Base-by-base conservation (phyloP, 2,329 filamentous ascomycete genomes). In the Davidsoniella australis region DNA sequence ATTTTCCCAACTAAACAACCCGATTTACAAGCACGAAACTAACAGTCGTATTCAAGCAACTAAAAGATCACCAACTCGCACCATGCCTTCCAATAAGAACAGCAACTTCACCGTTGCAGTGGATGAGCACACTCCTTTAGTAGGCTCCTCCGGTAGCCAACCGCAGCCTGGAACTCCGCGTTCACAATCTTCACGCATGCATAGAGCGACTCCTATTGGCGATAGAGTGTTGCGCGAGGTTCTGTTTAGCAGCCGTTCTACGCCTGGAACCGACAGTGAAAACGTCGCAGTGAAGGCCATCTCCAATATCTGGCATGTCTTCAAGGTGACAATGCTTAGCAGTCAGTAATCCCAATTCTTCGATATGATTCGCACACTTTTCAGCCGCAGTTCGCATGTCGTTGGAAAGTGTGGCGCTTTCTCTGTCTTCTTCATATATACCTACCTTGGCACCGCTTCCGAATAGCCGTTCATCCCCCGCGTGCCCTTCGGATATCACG, bases 311-410 rank as follows among this genome's bases (percentile, higher is more conserved):
- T 76, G 71, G 69, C 74, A 77, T 55, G 63, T 76, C 54, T 63
- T 65, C 57, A 78, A 78, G 63, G 67, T 72, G 41, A 75, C 73
- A 2, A 62, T 78, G 38, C 58, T 76, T 53, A 77, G 74, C 62
- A 76, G 75, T 76, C 67, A 56, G 73, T 70, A 37, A 10, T 12
- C 33, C 23, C 16, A 47, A 36, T n/a, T 37, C 23, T 42, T 24
- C 14, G 26, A 20, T 29, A 29, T 23, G 26, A 24, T 37, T 38
- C 33, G 18, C 16, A 20, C 36, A 39, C 14, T 39, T 26, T 48
- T 41, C 47, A 44, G 47, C 47, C 47, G 24, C 40, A 49, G 14
- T 37, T 41, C 3, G n/a, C 40, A 36, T 44, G 40, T 49, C 26
- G 47, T 49, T 49, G 2, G 47, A 26, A 49, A 37, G 7, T 48